phyloP scores from a whole-genome alignment of 2,329 filamentous ascomycete species.

The Curvularia sp. region DNA sequence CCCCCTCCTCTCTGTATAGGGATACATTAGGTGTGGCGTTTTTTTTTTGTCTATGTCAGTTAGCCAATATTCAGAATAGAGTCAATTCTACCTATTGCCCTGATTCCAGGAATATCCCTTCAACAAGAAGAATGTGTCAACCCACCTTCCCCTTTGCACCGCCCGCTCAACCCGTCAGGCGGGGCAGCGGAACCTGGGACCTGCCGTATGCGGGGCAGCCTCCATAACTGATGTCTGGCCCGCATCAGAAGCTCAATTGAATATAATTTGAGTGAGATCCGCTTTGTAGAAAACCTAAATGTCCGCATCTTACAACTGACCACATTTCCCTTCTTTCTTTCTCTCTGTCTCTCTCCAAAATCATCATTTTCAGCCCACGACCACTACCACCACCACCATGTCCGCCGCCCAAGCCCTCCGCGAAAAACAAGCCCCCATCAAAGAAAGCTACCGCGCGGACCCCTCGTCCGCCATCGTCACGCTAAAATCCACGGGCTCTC shows the following conservation, averaged over 20 bases:
- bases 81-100: not conserved
- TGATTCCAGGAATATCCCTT: not conserved
- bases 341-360: not conserved
- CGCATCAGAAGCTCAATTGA: not conserved
- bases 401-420: constrained; percentile 50
- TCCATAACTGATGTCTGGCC: constrained; percentile 2
- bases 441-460: constrained; percentile 54
- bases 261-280: not conserved
- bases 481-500: constrained; percentile 53
- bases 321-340: too few species aligned
- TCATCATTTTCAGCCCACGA: too few species aligned
- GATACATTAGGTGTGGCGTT: not conserved
- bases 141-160: constrained; percentile 19
- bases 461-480: constrained; percentile 56
- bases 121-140: not conserved
- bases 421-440: constrained; percentile 58
- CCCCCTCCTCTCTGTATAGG: not conserved
- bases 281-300: not conserved
- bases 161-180: constrained; percentile 29
- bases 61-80: not conserved
- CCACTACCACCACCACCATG: constrained; percentile 22
- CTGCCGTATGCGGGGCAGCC: constrained; percentile 30
- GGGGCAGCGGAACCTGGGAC: constrained; percentile 27
- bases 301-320: too few species aligned
- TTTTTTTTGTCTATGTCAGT: not conserved